These are phyloP conservation scores for Bipolaris sorokiniana DNA, from an alignment of 2,329 filamentous ascomycete species.

Conservation along the genomic window DNA sequence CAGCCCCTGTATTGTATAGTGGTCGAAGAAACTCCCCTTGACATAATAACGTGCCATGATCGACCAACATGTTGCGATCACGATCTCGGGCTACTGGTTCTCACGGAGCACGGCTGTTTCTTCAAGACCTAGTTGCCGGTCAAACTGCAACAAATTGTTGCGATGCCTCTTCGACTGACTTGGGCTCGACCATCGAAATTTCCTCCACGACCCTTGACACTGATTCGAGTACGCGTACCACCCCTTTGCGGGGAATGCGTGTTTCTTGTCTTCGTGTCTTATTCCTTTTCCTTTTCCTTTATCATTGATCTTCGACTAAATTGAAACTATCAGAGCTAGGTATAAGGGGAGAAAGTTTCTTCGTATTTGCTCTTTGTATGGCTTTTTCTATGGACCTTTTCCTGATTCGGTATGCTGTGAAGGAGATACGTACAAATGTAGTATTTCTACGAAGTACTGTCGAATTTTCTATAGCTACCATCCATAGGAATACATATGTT, in stretches of 20 bases:
- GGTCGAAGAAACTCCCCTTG: neutral
- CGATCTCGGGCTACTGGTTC: constrained; percentile 2
- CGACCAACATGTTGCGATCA: neutral
- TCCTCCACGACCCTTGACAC: neutral
- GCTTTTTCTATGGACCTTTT: neutral
- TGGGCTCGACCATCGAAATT: neutral
- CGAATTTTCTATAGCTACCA: neutral
- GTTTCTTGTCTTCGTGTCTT: constrained; percentile 1
- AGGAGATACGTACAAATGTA: neutral
- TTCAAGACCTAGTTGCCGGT: constrained; percentile 2
- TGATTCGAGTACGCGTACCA: neutral
- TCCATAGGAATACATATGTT: constrained; percentile 1
- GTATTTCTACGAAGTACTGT: neutral
- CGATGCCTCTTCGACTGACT: constrained; percentile 7
- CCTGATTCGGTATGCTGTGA: neutral
- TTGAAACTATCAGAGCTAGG: neutral
- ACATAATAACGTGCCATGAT: constrained; percentile 5
- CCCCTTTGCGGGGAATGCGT: neutral
- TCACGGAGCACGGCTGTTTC: constrained; percentile 3
- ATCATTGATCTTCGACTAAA: constrained; percentile 3
- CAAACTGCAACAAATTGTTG: constrained; percentile 5
- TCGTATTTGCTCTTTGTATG: neutral
- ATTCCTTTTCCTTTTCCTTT: neutral
- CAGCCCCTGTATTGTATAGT: constrained; percentile 8
- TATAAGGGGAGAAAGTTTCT: neutral